Conservation (phyloP, 1,139 yeast species). For the Saccharomycopsis hybrid region DNA sequence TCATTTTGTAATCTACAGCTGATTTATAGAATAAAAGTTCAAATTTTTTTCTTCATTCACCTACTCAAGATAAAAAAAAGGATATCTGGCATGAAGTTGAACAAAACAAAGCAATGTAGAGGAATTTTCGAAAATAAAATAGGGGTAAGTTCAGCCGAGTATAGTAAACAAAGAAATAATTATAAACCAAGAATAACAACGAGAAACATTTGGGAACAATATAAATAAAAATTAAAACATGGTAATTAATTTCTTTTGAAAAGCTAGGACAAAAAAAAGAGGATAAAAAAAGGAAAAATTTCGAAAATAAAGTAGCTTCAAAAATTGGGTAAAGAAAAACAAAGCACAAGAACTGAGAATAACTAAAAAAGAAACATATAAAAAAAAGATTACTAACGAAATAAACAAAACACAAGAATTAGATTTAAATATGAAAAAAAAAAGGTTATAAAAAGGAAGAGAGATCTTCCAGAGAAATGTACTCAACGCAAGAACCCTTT, state of each 20-base stretch:
- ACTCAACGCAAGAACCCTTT: constrained; percentile 32
- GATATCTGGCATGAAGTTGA: background rate
- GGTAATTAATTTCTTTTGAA: too few relatives aligned
- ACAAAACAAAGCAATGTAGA: background rate
- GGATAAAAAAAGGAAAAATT: too few relatives aligned
- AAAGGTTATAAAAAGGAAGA: too few relatives aligned
- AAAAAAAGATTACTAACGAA: background rate
- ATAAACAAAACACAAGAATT: background rate
- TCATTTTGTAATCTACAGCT: background rate
- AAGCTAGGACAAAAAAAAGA: too few relatives aligned
- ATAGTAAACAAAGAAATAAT: too few relatives aligned
- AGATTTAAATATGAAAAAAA: too few relatives aligned
- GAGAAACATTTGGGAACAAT: background rate
- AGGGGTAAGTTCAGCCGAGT: too few relatives aligned
- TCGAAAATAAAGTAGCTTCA: too few relatives aligned
- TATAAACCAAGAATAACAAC: background rate
- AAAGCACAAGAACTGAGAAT: background rate
- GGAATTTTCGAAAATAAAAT: too few relatives aligned
- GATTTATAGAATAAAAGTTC: background rate
- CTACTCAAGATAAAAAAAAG: too few relatives aligned
- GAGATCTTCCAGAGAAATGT: background rate
- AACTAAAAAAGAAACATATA: background rate
- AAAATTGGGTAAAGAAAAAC: background rate
- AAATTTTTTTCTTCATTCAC: too few relatives aligned
- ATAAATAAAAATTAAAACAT: too few relatives aligned